These are phyloP conservation scores for Westerdykella aurantiaca DNA, from an alignment of 2,329 filamentous ascomycete species.

Conservation along the genomic window DNA sequence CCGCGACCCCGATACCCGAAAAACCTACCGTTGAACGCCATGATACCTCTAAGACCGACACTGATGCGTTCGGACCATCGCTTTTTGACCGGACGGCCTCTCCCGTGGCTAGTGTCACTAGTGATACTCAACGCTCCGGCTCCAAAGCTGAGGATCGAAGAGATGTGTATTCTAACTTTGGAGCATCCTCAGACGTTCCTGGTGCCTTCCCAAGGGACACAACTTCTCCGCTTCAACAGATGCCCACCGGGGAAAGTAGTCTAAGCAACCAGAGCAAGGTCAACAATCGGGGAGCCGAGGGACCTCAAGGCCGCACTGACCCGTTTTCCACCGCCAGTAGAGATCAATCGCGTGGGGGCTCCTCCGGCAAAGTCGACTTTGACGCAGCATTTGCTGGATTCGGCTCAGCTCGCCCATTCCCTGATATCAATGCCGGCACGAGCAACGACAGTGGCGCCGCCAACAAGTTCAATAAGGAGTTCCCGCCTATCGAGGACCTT, in stretches of 20 bases:
- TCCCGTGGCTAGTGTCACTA: conserved; percentile 37
- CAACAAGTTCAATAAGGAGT: conserved; percentile 64
- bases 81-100: conserved; percentile 37
- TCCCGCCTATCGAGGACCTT: conserved; percentile 87
- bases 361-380: conserved; percentile 66
- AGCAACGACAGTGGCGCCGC: conserved; percentile 32
- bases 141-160: conserved; percentile 34
- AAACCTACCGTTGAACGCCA: conserved; percentile 33
- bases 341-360: conserved; percentile 29
- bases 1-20: conserved; percentile 51
- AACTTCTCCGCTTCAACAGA: conserved; percentile 43
- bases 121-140: conserved; percentile 33
- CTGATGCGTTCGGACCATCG: conserved; percentile 31
- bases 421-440: conserved; percentile 33
- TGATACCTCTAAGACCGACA: conserved; percentile 31
- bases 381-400: conserved; percentile 81
- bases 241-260: conserved; percentile 44
- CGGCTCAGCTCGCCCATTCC: conserved; percentile 47
- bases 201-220: conserved; percentile 45
- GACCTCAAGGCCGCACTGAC: conserved; percentile 40
- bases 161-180: conserved; percentile 38
- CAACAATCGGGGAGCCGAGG: conserved; percentile 38
- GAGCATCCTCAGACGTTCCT: conserved; percentile 34
- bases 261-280: conserved; percentile 44
- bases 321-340: conserved; percentile 34